Evolutionary conservation across 495 filamentous ascomycete species (phyloP).

Genomic region (Penicillium waksmanii): DNA sequence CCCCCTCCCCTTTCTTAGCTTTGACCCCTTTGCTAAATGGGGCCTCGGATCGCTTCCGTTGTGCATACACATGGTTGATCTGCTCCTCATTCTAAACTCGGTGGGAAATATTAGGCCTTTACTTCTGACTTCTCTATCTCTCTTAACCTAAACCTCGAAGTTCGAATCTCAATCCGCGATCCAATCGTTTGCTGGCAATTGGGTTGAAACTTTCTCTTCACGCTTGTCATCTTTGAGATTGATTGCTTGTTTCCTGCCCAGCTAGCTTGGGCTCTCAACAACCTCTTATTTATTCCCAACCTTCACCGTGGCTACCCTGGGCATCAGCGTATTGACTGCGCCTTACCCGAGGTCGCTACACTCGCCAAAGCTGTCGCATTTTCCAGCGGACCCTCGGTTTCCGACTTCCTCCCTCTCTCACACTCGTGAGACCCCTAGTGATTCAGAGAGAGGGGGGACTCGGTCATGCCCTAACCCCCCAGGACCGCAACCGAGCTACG

Average conservation of each 20-base stretch:
- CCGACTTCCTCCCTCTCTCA: constrained; percentile 46
- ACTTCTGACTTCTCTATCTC: neutral
- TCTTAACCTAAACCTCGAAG: neutral
- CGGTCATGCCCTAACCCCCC: constrained; percentile 50
- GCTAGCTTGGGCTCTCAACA: neutral
- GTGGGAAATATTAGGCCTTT: neutral
- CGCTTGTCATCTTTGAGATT: neutral
- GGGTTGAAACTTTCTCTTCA: neutral
- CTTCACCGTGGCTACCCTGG: constrained; percentile 50
- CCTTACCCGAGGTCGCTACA: constrained; percentile 31
- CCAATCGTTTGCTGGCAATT: constrained; percentile 7
- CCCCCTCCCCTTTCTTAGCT: constrained; percentile 8
- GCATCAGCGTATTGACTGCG: constrained; percentile 42
- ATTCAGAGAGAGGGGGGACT: constrained; percentile 44
- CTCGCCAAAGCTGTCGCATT: constrained; percentile 40
- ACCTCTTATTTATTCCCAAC: constrained; percentile 9
- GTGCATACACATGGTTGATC: constrained; percentile 23
- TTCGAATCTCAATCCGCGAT: constrained; percentile 1
- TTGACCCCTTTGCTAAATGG: constrained; percentile 7
- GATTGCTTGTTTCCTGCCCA: too few species aligned
- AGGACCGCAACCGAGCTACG: constrained; percentile 35
- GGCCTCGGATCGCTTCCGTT: constrained; percentile 26
- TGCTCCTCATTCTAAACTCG: constrained; percentile 2
- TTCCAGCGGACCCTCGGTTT: constrained; percentile 34
- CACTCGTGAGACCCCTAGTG: constrained; percentile 39